phyloP scores from a whole-genome alignment of 257 asterid species.

The Orobanche coerulescens region DNA sequence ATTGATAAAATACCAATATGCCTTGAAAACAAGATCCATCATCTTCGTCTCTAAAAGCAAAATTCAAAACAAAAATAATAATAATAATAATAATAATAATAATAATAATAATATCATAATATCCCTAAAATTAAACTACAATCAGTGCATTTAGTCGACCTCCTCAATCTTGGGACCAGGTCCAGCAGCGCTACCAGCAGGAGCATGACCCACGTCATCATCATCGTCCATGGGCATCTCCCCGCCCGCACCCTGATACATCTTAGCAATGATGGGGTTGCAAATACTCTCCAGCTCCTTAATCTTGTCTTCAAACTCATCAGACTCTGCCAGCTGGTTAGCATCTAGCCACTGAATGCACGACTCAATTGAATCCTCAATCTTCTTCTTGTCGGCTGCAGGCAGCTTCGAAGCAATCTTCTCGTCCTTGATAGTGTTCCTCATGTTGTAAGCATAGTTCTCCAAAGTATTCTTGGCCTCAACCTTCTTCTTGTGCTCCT shows the following conservation, averaged over 20 bases:
- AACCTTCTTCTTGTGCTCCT: slow-evolving; percentile 57
- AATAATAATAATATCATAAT: too few species aligned
- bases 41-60: neutral
- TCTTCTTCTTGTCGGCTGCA: slow-evolving; percentile 46
- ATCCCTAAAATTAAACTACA: too few species aligned
- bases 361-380: slow-evolving; percentile 43
- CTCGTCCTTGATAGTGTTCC: slow-evolving; percentile 55
- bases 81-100: too few species aligned
- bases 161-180: slow-evolving; percentile 62
- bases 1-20: too few species aligned
- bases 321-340: slow-evolving; percentile 37
- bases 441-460: slow-evolving; percentile 59
- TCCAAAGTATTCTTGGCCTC: slow-evolving; percentile 51
- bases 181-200: slow-evolving; percentile 28
- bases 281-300: slow-evolving; percentile 44
- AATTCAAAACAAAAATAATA: neutral
- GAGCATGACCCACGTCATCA: slow-evolving; percentile 32
- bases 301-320: slow-evolving; percentile 39
- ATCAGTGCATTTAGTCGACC: slow-evolving; percentile 45
- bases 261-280: slow-evolving; percentile 47
- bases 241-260: slow-evolving; percentile 52
- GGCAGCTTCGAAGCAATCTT: slow-evolving; percentile 48
- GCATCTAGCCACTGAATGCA: slow-evolving; percentile 36
- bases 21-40: too few species aligned
- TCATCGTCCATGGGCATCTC: slow-evolving; percentile 51